Percentiles rank a stretch among this genome's conserved stretches.
These are phyloP conservation scores for Boechera divaricarpa DNA, from an alignment of 345 rosid species.

Conservation along the genomic window DNA sequence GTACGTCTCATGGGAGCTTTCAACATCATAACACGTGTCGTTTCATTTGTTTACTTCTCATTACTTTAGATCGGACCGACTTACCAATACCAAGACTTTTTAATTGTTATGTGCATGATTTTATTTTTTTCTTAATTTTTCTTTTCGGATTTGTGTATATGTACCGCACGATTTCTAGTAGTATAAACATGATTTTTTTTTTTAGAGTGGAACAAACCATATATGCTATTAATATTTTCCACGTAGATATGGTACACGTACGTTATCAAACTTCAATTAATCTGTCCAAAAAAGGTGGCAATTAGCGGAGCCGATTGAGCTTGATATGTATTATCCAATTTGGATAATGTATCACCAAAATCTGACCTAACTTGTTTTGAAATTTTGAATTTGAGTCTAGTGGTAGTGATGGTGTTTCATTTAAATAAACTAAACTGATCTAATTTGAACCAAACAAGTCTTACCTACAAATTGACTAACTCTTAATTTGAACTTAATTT, in stretches of 20 bases:
- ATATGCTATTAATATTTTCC: neutral
- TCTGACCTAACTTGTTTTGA: conserved; percentile 24
- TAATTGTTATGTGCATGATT: too few relatives aligned
- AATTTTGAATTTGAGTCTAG: neutral
- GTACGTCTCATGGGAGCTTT: conserved; percentile 26
- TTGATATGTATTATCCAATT: conserved; percentile 4
- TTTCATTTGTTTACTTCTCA: neutral
- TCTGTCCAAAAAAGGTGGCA: neutral
- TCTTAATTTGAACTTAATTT: neutral
- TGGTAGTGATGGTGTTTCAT: neutral
- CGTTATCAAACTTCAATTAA: neutral
- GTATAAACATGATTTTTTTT: neutral
- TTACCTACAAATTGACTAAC: neutral
- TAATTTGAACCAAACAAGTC: neutral
- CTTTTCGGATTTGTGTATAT: neutral
- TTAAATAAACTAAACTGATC: neutral
- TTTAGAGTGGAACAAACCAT: neutral
- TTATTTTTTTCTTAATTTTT: too few relatives aligned
- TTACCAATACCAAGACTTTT: conserved; percentile 7
- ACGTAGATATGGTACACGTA: conserved; percentile 1
- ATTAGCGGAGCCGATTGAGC: conserved; percentile 23
- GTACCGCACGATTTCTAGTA: conserved; percentile 25
- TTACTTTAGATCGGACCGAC: neutral
- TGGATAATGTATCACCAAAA: conserved; percentile 34
- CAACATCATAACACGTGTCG: conserved; percentile 28